These are phyloP conservation scores for Carallia pectinifolia DNA, from an alignment of 345 rosid species.

Conservation along the genomic window DNA sequence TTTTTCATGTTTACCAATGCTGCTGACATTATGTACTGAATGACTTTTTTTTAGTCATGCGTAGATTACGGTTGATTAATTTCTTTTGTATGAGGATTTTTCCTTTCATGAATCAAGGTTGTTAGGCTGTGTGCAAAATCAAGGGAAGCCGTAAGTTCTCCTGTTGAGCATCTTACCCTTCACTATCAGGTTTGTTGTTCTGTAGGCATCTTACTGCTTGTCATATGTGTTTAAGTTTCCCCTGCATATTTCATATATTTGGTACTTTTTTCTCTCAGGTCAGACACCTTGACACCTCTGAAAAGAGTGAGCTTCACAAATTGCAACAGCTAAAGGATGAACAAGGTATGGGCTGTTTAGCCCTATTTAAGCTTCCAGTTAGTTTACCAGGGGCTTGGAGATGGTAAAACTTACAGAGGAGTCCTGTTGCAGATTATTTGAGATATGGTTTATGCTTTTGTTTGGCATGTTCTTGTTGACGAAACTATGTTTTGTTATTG, in stretches of 20 bases:
- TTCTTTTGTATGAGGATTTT: neutral
- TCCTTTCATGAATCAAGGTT: conserved; percentile 47
- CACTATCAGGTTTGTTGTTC: conserved; percentile 86
- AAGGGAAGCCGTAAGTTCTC: conserved; percentile 99
- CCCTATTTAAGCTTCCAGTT: neutral
- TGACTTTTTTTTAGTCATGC: neutral
- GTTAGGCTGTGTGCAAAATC: conserved; percentile 99
- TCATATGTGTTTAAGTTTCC: neutral
- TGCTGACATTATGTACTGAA: too few relatives aligned
- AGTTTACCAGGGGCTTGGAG: neutral
- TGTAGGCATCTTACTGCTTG: conserved; percentile 7
- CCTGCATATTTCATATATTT: conserved; percentile 7
- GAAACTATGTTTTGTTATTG: neutral
- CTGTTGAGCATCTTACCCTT: conserved; percentile 98
- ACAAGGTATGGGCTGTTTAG: conserved; percentile 55
- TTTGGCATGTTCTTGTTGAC: too few relatives aligned
- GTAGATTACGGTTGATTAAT: neutral
- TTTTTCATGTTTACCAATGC: too few relatives aligned
- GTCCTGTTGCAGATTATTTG: too few relatives aligned
- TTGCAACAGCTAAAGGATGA: conserved; percentile 98
- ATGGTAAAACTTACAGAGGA: too few relatives aligned
- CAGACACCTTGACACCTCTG: conserved; percentile 97
- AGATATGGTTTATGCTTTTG: too few relatives aligned
- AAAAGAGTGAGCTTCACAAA: conserved; percentile 98
- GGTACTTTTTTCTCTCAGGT: conserved; percentile 54